Evolutionary conservation across 1,284 basidiomycete genomes (phyloP).

Genomic region (Ustilago sp.): DNA sequence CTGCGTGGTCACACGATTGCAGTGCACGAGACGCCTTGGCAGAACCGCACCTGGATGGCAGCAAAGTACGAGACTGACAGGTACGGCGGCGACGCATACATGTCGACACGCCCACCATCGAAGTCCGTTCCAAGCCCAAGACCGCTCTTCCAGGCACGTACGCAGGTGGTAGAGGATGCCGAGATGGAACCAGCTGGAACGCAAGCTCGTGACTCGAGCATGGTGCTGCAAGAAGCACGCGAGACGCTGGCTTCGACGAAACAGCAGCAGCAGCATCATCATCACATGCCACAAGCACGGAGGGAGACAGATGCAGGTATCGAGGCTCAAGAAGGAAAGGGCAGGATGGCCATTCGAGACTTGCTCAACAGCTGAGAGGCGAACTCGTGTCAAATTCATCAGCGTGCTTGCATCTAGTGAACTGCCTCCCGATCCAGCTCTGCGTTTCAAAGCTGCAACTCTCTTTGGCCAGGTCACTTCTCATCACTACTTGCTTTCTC

Average conservation of each 20-base stretch:
- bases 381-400: background rate
- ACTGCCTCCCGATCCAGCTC: background rate
- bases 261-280: constrained; percentile 15
- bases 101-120: constrained; percentile 6
- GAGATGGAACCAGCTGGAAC: constrained; percentile 30
- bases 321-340: constrained; percentile 21
- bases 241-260: constrained; percentile 28
- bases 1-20: constrained; percentile 43
- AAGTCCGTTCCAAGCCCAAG: constrained; percentile 11
- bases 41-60: background rate
- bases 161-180: constrained; percentile 25
- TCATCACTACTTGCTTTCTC: background rate
- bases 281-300: constrained; percentile 15
- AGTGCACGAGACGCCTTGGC: constrained; percentile 24
- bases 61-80: background rate
- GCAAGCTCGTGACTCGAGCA: constrained; percentile 19
- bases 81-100: background rate
- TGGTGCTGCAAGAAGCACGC: constrained; percentile 42
- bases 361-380: constrained; percentile 43
- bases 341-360: constrained; percentile 44
- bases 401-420: background rate
- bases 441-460: background rate
- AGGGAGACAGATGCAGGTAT: background rate
- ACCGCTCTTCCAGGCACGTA: constrained; percentile 7
- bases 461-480: background rate